These are phyloP conservation scores for Verticillium isaacii DNA, from an alignment of 2,329 filamentous ascomycete genomes.

Conservation along the genomic window DNA sequence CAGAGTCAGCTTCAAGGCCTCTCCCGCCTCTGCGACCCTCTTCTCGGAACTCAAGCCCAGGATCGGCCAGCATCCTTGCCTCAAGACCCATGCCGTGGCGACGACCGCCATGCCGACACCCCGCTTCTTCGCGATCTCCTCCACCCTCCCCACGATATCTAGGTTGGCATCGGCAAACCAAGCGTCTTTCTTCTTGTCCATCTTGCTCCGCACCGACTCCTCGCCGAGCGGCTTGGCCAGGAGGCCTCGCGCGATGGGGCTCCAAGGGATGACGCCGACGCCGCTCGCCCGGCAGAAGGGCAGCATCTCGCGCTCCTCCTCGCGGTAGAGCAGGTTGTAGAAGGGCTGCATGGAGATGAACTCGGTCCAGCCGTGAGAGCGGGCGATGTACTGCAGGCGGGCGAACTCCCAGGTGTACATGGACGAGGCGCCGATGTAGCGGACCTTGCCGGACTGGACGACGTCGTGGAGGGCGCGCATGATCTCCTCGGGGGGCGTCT, in stretches of 20 bases:
- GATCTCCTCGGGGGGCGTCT: slow-evolving; percentile 49
- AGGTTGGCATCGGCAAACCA: slow-evolving; percentile 37
- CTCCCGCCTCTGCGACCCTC: slow-evolving; percentile 57
- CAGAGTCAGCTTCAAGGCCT: slow-evolving; percentile 6
- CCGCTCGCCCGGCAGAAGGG: slow-evolving; percentile 29
- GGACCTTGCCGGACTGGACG: slow-evolving; percentile 49
- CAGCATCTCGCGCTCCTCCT: slow-evolving; percentile 45
- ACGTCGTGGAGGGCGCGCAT: slow-evolving; percentile 58
- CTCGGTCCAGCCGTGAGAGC: slow-evolving; percentile 46
- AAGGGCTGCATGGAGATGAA: slow-evolving; percentile 57
- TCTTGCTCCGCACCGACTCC: slow-evolving; percentile 12
- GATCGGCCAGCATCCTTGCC: slow-evolving; percentile 51
- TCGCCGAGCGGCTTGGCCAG: slow-evolving; percentile 19
- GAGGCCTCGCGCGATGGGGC: slow-evolving; percentile 24
- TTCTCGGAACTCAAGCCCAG: slow-evolving; percentile 53
- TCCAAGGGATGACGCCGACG: slow-evolving; percentile 29
- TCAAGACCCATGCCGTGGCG: slow-evolving; percentile 57
- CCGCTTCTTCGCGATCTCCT: slow-evolving; percentile 54
- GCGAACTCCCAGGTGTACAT: slow-evolving; percentile 22
- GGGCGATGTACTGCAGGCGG: slow-evolving; percentile 16
- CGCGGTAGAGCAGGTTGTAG: slow-evolving; percentile 55
- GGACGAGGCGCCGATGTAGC: slow-evolving; percentile 17
- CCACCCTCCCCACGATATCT: slow-evolving; percentile 26
- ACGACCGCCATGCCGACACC: slow-evolving; percentile 60
- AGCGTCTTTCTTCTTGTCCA: slow-evolving; percentile 16